Base-by-base conservation (phyloP, 768 basidiomycete species). In the Trichaptum fuscoviolaceum region DNA sequence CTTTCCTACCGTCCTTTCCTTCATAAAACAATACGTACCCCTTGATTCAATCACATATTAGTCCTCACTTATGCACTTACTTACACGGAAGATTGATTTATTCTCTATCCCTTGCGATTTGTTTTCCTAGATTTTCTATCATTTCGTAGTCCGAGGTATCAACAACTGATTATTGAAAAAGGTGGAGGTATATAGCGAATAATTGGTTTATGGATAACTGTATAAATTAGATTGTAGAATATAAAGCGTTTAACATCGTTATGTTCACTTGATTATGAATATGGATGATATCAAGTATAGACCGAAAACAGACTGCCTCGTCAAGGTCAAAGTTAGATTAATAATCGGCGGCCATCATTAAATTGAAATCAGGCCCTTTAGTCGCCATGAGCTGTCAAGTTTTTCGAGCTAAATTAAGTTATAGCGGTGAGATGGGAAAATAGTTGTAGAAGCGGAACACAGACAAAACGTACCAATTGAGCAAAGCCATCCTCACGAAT, bases 401-500 rank as follows among this genome's bases (percentile, higher is more conserved):
- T 61, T 61, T 23, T 61, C 59, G 12, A 61, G 59, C 59, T 61
- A 61, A 61, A 61, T 61, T 52, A 52, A 20, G 42, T 20, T 2
- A 6, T 12, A 52, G 42, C 20, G 15, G 42, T 52, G 42, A 4
- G 42, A 30, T 52, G 42, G 20, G 59, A 25, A 18, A 23, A 61
- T 18, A 20, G 15, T 61, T 12, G 23, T 24, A 61, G 59, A 61
- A 15, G 23, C 25, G 30, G 59, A 61, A 61, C 30, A 17, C n/a
- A 61, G 24, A 61, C 23, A 9, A 34, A 12, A 69, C 81, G 35
- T 66, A 93, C 94, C 94, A 98, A 97, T 72, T 99, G 96, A 20
- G 92, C 86, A 72, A 95, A 94, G 12, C 96, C 76, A 73, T 96
- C 87, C 73, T 92, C 90, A 64, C 85, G 83, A 20, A 92, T 80